Base-by-base conservation (phyloP, 164 flowering plant species). In the Berberis vulgaris region DNA sequence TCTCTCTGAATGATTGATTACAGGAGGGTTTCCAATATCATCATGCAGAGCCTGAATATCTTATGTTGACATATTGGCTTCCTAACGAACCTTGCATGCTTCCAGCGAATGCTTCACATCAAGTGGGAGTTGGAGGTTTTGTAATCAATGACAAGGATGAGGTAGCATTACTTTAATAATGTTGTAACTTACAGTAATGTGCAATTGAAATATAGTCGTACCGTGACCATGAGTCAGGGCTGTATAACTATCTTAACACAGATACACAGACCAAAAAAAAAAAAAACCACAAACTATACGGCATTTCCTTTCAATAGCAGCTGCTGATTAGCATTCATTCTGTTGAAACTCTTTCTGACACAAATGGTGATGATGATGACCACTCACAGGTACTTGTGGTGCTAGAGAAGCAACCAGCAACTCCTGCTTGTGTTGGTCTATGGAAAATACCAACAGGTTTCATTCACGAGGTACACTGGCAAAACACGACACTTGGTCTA, bases 391-490 rank as follows among this genome's bases (percentile, higher is more conserved):
- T 89, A 42, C 93, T 89, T 64, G 98, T 92, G 1, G 98, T 92
- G 56, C 91, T 86, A 80, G 98, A 92, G 73, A 92, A 83, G 73
- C 79, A 84, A 57, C 81, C 77, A 26, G 26, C 26, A 67, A 45
- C 82, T 68, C 86, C 89, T 39, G 66, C 78, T 8, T 72, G 63
- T 57, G 71, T 3, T 38, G 86, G 81, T 45, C 76, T 79, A 39
- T 92, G 98, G 98, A 89, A 92, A 73, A 60, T 89, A 65, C 98
- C 98, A 5, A 89, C 98, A 43, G 96, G 98, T 47, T 92, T 80
- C 70, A 85, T 92, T 74, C 78, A 54, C 52, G 91, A 85, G 95
- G 96, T 85, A 77, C 4, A 41, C 52, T 63, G 38, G 42, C 49
- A 26, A 26, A 26, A 50, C 39, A 62, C 6, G 43, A 43, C 46